phyloP scores from a whole-genome alignment of 2,329 filamentous ascomycete genomes.

The Hypoxylon sp. region DNA sequence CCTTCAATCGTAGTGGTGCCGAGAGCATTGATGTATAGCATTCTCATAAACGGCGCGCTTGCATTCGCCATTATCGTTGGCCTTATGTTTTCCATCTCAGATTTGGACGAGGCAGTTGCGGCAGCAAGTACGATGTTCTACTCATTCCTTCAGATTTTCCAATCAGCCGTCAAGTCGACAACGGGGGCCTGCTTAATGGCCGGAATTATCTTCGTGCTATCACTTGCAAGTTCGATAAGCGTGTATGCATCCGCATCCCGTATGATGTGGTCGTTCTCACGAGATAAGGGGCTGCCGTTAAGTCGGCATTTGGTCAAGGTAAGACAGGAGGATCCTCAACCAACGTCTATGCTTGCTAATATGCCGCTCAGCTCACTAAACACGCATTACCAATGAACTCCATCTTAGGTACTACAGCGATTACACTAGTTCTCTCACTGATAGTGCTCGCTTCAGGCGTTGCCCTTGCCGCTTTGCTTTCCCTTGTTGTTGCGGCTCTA shows the following conservation, averaged over 20 bases:
- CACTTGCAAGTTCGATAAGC: slow-evolving; percentile 44
- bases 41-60: slow-evolving; percentile 46
- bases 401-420: slow-evolving; percentile 41
- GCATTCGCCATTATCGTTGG: slow-evolving; percentile 47
- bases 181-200: slow-evolving; percentile 46
- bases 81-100: slow-evolving; percentile 46
- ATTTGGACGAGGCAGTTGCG: slow-evolving; percentile 41
- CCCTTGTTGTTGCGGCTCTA: slow-evolving; percentile 60
- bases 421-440: slow-evolving; percentile 48
- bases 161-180: slow-evolving; percentile 42
- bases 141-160: slow-evolving; percentile 50
- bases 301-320: slow-evolving; percentile 40
- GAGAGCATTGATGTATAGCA: slow-evolving; percentile 43
- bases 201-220: slow-evolving; percentile 47
- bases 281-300: slow-evolving; percentile 45
- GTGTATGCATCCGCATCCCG: slow-evolving; percentile 46
- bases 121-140: slow-evolving; percentile 47
- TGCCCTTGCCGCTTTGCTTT: slow-evolving; percentile 62
- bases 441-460: slow-evolving; percentile 49
- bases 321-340: not conserved
- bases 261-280: slow-evolving; percentile 50
- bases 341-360: not conserved
- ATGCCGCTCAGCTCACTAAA: slow-evolving; percentile 36
- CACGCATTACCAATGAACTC: slow-evolving; percentile 43
- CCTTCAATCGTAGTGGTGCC: slow-evolving; percentile 39